Evolutionary conservation across 2,329 filamentous ascomycete species (phyloP).

Genomic region (Penicillium oxalicum): DNA sequence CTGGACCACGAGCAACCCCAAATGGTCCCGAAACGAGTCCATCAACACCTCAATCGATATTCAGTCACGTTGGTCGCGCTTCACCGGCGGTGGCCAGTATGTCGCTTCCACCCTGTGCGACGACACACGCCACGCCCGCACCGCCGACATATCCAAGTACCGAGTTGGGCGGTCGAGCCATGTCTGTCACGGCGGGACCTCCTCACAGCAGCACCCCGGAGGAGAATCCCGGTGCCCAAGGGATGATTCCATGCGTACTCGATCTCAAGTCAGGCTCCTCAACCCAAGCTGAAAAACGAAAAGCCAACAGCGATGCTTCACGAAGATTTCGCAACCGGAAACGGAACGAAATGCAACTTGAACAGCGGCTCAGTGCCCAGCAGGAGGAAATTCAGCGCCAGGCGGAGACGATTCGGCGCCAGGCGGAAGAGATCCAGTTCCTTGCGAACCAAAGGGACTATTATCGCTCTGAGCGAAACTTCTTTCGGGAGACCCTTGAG

Average conservation of each 20-base stretch:
- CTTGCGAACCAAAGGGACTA: conserved; percentile 33
- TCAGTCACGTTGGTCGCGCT: conserved; percentile 26
- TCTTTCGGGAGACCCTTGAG: conserved; percentile 32
- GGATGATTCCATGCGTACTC: conserved; percentile 34
- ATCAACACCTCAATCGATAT: conserved; percentile 29
- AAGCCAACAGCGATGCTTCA: conserved; percentile 40
- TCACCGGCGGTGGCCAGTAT: conserved; percentile 25
- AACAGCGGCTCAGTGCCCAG: conserved; percentile 32
- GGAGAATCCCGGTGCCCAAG: conserved; percentile 9
- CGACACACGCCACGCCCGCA: conserved; percentile 17
- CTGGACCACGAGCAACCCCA: conserved; percentile 22
- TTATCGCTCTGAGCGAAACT: conserved; percentile 38
- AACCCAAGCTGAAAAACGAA: conserved; percentile 38
- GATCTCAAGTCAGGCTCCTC: conserved; percentile 39
- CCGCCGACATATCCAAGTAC: conserved; percentile 17
- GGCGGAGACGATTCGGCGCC: conserved; percentile 23
- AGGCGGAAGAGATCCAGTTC: conserved; percentile 31
- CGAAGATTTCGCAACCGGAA: conserved; percentile 39
- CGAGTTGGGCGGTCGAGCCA: conserved; percentile 24
- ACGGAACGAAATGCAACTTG: conserved; percentile 36
- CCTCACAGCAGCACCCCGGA: conserved; percentile 13
- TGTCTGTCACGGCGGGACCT: conserved; percentile 18
- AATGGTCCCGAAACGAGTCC: conserved; percentile 34
- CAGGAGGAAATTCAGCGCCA: conserved; percentile 35
- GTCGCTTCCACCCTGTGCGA: conserved; percentile 14